A percentile compares a stretch with the other conserved stretches of the same genome.
Evolutionary conservation across 2,329 filamentous ascomycete genomes (phyloP).

Genomic region (Sclerotinia spermophila): DNA sequence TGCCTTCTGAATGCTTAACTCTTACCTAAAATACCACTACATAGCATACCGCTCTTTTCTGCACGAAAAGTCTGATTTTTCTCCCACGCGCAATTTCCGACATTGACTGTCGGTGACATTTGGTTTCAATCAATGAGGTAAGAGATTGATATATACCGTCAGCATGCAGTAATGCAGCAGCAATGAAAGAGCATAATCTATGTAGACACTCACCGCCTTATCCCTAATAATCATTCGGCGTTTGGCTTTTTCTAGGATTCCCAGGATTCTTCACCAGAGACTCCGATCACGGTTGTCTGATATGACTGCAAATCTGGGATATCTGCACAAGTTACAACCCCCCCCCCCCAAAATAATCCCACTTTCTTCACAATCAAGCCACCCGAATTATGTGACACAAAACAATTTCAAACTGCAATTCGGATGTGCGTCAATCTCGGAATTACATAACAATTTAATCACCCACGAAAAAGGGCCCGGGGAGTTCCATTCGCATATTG

Average conservation of each 20-base stretch:
- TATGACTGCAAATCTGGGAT: background rate
- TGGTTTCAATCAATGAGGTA: constrained; percentile 3
- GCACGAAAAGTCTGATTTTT: background rate
- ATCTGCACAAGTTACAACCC: background rate
- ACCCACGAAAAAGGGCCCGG: background rate
- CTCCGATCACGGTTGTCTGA: background rate
- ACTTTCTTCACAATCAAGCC: constrained; percentile 8
- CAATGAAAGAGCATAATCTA: background rate
- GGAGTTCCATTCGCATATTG: background rate
- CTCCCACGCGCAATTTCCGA: constrained; percentile 5
- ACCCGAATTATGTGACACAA: constrained; percentile 5
- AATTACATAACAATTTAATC: constrained; percentile 8
- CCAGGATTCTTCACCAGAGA: background rate
- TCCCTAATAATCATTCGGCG: background rate
- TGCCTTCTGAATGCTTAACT: background rate
- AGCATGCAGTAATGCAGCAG: constrained; percentile 8
- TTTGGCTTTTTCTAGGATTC: background rate
- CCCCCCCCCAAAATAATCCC: constrained; percentile 9
- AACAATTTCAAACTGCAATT: background rate
- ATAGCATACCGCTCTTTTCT: constrained; percentile 11
- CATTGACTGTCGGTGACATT: constrained; percentile 8
- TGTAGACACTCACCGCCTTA: background rate
- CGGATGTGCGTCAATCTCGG: constrained; percentile 8
- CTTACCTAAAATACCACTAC: background rate
- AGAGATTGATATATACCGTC: constrained; percentile 9